A percentile compares a stretch with the other conserved stretches of the same genome.
These are phyloP conservation scores for Peronosclerospora sorghi DNA, from an alignment of 352 stramenopile genomes.

Conservation along the genomic window DNA sequence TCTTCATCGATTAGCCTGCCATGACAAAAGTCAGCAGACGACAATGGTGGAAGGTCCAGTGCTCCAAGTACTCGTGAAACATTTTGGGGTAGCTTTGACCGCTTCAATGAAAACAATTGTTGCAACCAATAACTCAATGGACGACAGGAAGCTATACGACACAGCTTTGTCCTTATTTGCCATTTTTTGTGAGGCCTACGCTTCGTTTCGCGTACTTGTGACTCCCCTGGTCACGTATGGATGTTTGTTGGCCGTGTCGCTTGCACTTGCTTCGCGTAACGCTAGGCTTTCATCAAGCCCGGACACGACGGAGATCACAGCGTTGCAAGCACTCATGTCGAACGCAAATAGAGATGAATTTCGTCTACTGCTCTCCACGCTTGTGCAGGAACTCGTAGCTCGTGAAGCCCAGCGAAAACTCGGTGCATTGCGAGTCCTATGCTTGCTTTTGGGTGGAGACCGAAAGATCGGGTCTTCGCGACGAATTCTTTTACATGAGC, in stretches of 20 bases:
- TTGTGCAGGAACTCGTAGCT: constrained; percentile 41
- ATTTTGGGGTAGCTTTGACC: constrained; percentile 24
- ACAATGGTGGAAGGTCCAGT: neutral
- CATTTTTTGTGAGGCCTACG: constrained; percentile 43
- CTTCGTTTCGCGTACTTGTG: constrained; percentile 29
- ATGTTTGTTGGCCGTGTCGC: constrained; percentile 41
- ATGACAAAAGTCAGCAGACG: constrained; percentile 6
- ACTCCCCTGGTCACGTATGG: constrained; percentile 47
- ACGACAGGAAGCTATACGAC: constrained; percentile 5
- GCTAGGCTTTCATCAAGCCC: neutral
- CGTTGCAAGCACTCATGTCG: constrained; percentile 34
- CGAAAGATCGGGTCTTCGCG: constrained; percentile 44
- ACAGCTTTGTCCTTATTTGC: constrained; percentile 43
- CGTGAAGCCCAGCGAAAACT: constrained; percentile 31
- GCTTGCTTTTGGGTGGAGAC: constrained; percentile 45
- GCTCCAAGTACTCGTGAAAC: constrained; percentile 15
- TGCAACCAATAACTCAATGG: neutral
- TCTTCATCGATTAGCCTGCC: constrained; percentile 7
- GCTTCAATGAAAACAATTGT: constrained; percentile 37
- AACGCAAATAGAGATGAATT: constrained; percentile 68
- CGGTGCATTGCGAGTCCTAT: constrained; percentile 38
- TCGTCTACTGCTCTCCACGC: constrained; percentile 41
- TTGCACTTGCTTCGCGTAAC: constrained; percentile 13
- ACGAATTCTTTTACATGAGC: constrained; percentile 34
- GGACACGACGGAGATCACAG: constrained; percentile 12